Percentiles rank a stretch among this genome's conserved stretches.
These are phyloP conservation scores for Penicillium griseofulvum DNA, from an alignment of 2,329 filamentous ascomycete species.

Conservation along the genomic window DNA sequence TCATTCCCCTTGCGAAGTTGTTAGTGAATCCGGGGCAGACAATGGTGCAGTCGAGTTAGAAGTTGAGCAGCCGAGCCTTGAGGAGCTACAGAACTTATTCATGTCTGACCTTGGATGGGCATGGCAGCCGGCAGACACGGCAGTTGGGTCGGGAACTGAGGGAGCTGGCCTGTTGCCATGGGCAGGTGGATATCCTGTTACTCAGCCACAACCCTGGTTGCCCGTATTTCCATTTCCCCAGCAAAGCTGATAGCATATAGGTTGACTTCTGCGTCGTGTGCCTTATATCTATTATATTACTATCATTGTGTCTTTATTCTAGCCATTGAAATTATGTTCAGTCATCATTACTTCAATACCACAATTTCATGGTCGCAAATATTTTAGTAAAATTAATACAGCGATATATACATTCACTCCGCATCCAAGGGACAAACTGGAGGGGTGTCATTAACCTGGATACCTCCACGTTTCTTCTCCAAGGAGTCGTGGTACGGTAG, in stretches of 20 bases:
- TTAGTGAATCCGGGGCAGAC: not conserved
- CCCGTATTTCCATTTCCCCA: conserved; percentile 23
- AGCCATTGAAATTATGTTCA: not conserved
- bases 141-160: conserved; percentile 23
- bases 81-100: conserved; percentile 22
- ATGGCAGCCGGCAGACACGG: conserved; percentile 25
- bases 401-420: conserved; percentile 8
- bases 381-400: not conserved
- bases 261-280: not conserved
- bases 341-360: not conserved
- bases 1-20: not conserved
- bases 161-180: conserved; percentile 19
- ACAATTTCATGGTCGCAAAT: not conserved
- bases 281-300: not conserved
- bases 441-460: conserved; percentile 27
- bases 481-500: conserved; percentile 25
- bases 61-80: conserved; percentile 13
- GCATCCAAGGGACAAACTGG: conserved; percentile 28
- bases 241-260: conserved; percentile 5
- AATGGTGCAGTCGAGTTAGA: not conserved
- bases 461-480: conserved; percentile 30
- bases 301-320: not conserved
- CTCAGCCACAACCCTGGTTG: conserved; percentile 19
- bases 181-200: conserved; percentile 19
- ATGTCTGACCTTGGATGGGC: conserved; percentile 27